These are phyloP conservation scores for Carex scoparia DNA, from an alignment of 176 grass and related monocot species.

Conservation along the genomic window DNA sequence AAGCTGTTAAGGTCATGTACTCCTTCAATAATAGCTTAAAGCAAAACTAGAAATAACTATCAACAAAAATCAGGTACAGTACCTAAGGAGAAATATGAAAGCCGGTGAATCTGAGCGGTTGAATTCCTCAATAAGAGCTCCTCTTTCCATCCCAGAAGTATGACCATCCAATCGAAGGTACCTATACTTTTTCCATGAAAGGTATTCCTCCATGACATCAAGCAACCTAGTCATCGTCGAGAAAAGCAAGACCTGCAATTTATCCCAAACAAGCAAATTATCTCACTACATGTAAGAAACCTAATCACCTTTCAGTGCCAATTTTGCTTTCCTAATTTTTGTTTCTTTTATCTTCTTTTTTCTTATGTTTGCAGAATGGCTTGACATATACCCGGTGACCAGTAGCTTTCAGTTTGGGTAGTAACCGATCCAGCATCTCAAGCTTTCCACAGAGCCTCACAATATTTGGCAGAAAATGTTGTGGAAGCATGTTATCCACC, in stretches of 20 bases:
- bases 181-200: slow-evolving; percentile 75
- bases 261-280: slow-evolving; percentile 19
- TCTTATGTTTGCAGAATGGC: background rate
- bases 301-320: background rate
- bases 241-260: slow-evolving; percentile 89
- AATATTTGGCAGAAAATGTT: slow-evolving; percentile 79
- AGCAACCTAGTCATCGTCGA: slow-evolving; percentile 99
- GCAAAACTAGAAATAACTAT: slow-evolving; percentile 3
- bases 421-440: slow-evolving; percentile 92
- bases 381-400: slow-evolving; percentile 66
- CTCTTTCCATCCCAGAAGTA: slow-evolving; percentile 87
- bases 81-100: slow-evolving; percentile 99
- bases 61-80: slow-evolving; percentile 25
- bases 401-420: slow-evolving; percentile 95
- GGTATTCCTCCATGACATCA: slow-evolving; percentile 99
- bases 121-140: slow-evolving; percentile 90
- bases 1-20: background rate
- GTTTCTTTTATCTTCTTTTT: background rate
- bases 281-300: background rate
- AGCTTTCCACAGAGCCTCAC: slow-evolving; percentile 96
- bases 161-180: slow-evolving; percentile 99
- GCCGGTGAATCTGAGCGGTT: slow-evolving; percentile 69
- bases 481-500: slow-evolving; percentile 85
- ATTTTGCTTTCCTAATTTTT: background rate
- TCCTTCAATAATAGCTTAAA: background rate